phyloP scores from a whole-genome alignment of 352 stramenopile genomes.

The Pythium rishiriense region DNA sequence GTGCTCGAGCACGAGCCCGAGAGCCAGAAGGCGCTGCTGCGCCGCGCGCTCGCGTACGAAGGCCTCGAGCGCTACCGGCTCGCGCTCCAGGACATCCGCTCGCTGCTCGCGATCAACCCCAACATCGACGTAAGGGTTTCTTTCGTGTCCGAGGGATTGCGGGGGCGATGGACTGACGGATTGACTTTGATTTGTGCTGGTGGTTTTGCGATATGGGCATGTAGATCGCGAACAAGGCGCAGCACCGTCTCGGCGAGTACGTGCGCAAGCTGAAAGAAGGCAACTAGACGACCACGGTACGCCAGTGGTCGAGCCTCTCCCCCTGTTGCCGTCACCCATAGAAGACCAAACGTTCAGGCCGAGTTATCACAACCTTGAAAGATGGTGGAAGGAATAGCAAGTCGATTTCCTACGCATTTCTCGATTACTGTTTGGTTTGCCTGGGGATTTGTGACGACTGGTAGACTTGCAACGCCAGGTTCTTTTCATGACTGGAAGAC shows the following conservation, averaged over 20 bases:
- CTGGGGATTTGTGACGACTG: too few relatives aligned
- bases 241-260: constrained; percentile 88
- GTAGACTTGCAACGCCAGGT: too few relatives aligned
- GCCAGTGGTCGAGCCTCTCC: too few relatives aligned
- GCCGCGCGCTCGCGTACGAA: constrained; percentile 94
- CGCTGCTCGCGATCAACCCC: constrained; percentile 85
- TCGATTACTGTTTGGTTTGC: too few relatives aligned
- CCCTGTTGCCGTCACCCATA: too few relatives aligned
- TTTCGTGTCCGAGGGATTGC: neutral
- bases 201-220: neutral
- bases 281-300: constrained; percentile 57
- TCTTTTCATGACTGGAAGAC: too few relatives aligned
- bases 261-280: constrained; percentile 86
- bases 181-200: neutral
- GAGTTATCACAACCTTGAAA: too few relatives aligned
- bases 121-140: constrained; percentile 85
- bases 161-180: too few relatives aligned
- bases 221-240: constrained; percentile 86
- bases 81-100: constrained; percentile 85
- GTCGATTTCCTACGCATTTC: too few relatives aligned
- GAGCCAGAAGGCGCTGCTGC: constrained; percentile 95
- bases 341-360: too few relatives aligned
- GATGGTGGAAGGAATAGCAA: too few relatives aligned
- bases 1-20: constrained; percentile 93
- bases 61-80: constrained; percentile 93